Evolutionary conservation across 2,329 filamentous ascomycete species (phyloP), one percentile per base, ranked within the genome.

Genomic region (Xylariaceae sp.): DNA sequence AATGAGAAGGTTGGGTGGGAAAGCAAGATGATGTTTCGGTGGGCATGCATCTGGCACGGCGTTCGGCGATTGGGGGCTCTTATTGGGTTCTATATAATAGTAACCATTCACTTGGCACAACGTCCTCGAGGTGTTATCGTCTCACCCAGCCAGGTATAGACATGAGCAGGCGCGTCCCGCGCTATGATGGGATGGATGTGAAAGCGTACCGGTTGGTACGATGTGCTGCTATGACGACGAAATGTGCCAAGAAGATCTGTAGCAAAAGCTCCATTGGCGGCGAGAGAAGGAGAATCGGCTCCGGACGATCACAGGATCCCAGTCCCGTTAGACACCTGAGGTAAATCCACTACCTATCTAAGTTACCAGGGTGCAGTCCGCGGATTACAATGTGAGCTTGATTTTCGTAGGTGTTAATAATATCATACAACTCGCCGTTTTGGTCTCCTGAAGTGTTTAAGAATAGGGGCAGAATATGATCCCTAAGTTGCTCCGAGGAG

Each of bases 1-100:
- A 85, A 77, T 79, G 73, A 68, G 57, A 45, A 7, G 39, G 44
- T 55, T 42, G 37, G 47, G 53, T 51, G 15, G 62, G 58, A 65
- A 63, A 52, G 57, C 49, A 55, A 57, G 57, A 63, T 53, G 59
- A 64, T 59, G 63, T 61, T 63, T 65, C 64, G 56, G 54, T 63
- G 56, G 66, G 60, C 61, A 68, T 70, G 71, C 71, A 72, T 73
- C 68, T 66, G 69, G 69, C 69, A 68, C 67, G 70, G 70, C 71
- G 70, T 73, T 71, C 54, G 67, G 70, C 67, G 70, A 66, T 69
- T 62, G 64, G 61, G 64, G 55, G 54, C 63, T 69, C 62, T 62
- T 55, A 49, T 63, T 58, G 59, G 62, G 62, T 62, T 66, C 62
- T 63, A 64, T 67, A 67, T 64, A 67, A 58, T 53, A 59, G 53